A percentile compares a stretch with the other conserved stretches of the same genome.
Evolutionary conservation across 2,329 filamentous ascomycete species (phyloP).

Genomic region (Zarea fungicola): DNA sequence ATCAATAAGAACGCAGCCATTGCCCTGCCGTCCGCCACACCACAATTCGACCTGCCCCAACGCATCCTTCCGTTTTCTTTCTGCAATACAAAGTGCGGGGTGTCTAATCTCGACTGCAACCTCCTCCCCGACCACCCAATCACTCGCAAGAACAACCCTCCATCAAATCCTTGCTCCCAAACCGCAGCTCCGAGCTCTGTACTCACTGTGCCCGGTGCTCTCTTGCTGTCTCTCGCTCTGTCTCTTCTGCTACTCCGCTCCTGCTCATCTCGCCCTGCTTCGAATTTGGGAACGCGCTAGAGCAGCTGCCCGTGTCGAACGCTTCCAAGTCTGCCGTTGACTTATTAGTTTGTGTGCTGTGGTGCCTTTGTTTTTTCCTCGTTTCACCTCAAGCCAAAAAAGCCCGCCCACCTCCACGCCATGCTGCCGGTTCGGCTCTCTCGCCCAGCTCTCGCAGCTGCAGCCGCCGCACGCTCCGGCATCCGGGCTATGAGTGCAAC

Average conservation of each 20-base stretch:
- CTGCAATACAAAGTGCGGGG: slow-evolving; percentile 15
- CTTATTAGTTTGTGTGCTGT: slow-evolving; percentile 6
- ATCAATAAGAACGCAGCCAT: slow-evolving; percentile 12
- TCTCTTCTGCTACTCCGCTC: slow-evolving; percentile 2
- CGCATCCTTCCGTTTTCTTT: background rate
- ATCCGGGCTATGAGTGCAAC: slow-evolving; percentile 56
- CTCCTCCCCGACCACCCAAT: slow-evolving; percentile 10
- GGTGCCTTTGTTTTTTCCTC: background rate
- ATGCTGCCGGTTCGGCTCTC: slow-evolving; percentile 50
- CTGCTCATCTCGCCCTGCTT: background rate
- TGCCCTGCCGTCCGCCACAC: slow-evolving; percentile 9
- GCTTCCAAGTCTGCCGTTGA: background rate
- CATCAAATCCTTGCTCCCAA: background rate
- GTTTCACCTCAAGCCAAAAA: slow-evolving; percentile 6
- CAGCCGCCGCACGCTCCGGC: slow-evolving; percentile 40
- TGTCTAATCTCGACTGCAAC: slow-evolving; percentile 13
- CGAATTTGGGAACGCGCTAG: slow-evolving; percentile 7
- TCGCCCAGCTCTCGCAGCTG: slow-evolving; percentile 36
- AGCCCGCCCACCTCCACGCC: slow-evolving; percentile 24
- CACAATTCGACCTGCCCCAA: slow-evolving; percentile 13
- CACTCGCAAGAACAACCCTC: slow-evolving; percentile 10
- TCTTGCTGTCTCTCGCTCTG: background rate
- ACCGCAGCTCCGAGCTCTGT: slow-evolving; percentile 9
- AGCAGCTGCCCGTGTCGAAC: background rate
- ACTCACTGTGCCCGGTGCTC: slow-evolving; percentile 5